phyloP scores from a whole-genome alignment of 805 yeast species.

The Cyberlindnera petersonii region DNA sequence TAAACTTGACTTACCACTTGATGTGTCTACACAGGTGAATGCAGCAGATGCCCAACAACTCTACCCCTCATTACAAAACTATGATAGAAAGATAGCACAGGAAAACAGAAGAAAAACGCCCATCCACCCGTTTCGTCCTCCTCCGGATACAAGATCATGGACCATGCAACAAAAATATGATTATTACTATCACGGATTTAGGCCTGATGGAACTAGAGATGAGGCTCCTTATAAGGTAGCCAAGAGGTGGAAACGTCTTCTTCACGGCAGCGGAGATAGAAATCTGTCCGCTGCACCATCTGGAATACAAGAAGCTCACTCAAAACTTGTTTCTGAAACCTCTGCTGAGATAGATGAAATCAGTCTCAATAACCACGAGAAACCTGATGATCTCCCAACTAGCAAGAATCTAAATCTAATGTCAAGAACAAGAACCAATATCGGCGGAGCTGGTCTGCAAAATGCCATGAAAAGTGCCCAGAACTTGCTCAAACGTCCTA shows the following conservation, averaged over 20 bases:
- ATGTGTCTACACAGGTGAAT: not conserved
- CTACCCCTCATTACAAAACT: not conserved
- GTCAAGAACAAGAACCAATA: too few relatives aligned
- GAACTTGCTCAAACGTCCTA: slow-evolving; percentile 6
- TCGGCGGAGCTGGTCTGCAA: too few relatives aligned
- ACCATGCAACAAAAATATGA: not conserved
- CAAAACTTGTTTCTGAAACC: too few relatives aligned
- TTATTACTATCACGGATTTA: not conserved
- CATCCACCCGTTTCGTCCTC: too few relatives aligned
- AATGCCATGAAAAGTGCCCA: too few relatives aligned
- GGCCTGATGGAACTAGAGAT: not conserved
- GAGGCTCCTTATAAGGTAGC: not conserved
- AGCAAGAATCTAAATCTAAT: too few relatives aligned
- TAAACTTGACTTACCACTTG: too few relatives aligned
- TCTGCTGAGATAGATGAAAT: too few relatives aligned
- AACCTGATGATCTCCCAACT: too few relatives aligned
- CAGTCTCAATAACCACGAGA: too few relatives aligned
- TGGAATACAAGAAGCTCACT: too few relatives aligned
- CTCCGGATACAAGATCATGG: not conserved
- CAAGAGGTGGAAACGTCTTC: not conserved
- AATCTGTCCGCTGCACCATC: too few relatives aligned
- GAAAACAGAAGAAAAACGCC: not conserved
- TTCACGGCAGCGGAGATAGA: not conserved
- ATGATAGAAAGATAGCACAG: not conserved
- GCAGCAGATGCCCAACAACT: not conserved